phyloP scores from a whole-genome alignment of 2,329 filamentous ascomycete species.

The Nothophaeocryptopus gaeumannii region DNA sequence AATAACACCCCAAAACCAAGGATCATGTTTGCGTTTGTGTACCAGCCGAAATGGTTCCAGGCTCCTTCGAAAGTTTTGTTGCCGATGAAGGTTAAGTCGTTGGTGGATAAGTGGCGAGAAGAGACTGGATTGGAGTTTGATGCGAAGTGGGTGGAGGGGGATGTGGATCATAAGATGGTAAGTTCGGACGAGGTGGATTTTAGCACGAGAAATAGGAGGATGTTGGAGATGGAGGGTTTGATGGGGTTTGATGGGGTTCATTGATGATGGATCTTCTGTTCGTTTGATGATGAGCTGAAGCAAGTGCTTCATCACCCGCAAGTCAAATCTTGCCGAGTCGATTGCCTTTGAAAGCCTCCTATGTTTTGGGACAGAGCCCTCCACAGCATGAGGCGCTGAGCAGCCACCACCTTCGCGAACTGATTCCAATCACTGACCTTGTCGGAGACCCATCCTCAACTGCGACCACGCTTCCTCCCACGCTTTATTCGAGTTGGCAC shows the following conservation, averaged over 20 bases:
- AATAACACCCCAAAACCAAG: slow-evolving; percentile 46
- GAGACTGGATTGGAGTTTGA: slow-evolving; percentile 21
- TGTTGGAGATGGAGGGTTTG: slow-evolving; percentile 18
- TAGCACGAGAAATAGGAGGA: slow-evolving; percentile 13
- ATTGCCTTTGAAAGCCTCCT: too few relatives aligned
- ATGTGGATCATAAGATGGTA: slow-evolving; percentile 24
- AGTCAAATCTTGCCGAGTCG: too few relatives aligned
- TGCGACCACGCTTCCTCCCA: slow-evolving; percentile 15
- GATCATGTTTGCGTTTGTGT: slow-evolving; percentile 40
- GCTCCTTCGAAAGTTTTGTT: slow-evolving; percentile 22
- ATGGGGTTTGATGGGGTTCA: slow-evolving; percentile 5
- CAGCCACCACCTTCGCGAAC: too few relatives aligned
- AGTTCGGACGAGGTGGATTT: slow-evolving; percentile 25
- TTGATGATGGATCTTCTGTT: too few relatives aligned
- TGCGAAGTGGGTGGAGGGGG: slow-evolving; percentile 21
- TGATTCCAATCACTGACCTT: too few relatives aligned
- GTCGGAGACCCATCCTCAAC: neutral
- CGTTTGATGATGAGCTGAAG: too few relatives aligned
- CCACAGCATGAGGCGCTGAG: too few relatives aligned
- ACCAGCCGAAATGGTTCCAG: slow-evolving; percentile 50
- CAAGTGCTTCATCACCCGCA: too few relatives aligned
- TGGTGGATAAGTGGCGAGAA: slow-evolving; percentile 18
- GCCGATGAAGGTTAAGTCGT: slow-evolving; percentile 13
- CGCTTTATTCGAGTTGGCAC: neutral
- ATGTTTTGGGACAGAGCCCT: too few relatives aligned